Evolutionary conservation across 2,329 filamentous ascomycete genomes (phyloP), one percentile per base, ranked within the genome.

Genomic region (Hypoxylon sp.): DNA sequence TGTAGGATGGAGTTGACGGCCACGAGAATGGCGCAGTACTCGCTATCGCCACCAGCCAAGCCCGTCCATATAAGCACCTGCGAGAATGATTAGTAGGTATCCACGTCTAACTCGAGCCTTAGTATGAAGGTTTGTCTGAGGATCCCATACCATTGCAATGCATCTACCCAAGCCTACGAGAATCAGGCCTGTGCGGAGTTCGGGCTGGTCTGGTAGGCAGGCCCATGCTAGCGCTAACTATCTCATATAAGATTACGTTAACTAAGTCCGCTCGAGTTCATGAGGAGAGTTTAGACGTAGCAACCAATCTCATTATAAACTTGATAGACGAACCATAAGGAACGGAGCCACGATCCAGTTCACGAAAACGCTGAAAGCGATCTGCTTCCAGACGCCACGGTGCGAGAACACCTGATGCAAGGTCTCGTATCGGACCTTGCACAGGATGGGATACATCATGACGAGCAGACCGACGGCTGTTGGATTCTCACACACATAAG

Each of bases 391-490:
- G 2, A 95, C 74, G 0, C 75, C 75, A 2, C 77, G 76, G 2
- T 83, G 76, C 2, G 73, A 69, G 51, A 94, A 80, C 3, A 90
- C 74, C 2, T 80, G 73, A 67, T 91, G 89, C 7, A 95, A 72
- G 0, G 82, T 81, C 68, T 95, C 90, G 70, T 84, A 94, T 29
- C 83, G 83, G 4, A 95, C 88, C 69, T 94, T 94, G 78, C 90
- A 95, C 0, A 96, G 75, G 52, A 96, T 95, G 0, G 91, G 91
- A 65, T 94, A 96, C 90, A 96, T 96, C 90, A 96, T 96, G 30
- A 95, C 85, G 1, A 96, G 78, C 1, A 96, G 73, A 0, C 91
- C 90, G 36, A 95, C 75, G 0, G 90, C 90, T 89, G 53, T 5
- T 9, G 5, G n/a, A n/a, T n/a, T n/a, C n/a, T n/a, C n/a, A n/a